Evolutionary conservation across 2,329 filamentous ascomycete species (phyloP), one percentile per base, ranked within the genome.

Genomic region (Epichloe uncinata): DNA sequence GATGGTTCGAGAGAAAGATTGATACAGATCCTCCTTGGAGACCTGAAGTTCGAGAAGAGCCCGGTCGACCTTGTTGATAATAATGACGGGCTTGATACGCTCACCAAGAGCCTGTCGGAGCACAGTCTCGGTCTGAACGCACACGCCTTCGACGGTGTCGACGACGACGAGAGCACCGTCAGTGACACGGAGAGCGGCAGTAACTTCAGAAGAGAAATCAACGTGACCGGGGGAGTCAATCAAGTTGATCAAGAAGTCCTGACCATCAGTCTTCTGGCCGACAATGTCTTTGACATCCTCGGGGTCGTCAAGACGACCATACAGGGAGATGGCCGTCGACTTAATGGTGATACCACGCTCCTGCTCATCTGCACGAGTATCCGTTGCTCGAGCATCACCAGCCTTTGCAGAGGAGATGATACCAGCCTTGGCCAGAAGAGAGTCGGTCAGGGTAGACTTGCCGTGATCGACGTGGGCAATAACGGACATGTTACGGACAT

Each of bases 191-290:
- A 98, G 91, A 70, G 93, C 93, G 70, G 93, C 93, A 69, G 93
- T 98, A 70, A 98, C 93, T 72, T 98, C 93, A 60, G 93, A 98
- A 41, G 93, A 98, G 85, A 98, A 98, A 78, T 98, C 93, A 78
- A 98, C 93, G 91, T 98, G 93, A 82, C 93, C 93, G 57, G 93
- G 93, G 93, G 93, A 98, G 76, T 98, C 93, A 72, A 98, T 98
- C 75, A 98, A 81, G 85, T 98, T 98, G 84, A 98, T 94, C 79
- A 98, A 80, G 85, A 98, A 98, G 71, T 95, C 88, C 72, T 84
- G 85, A 73, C 93, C 93, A 57, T 89, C 80, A 61, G 87, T 86
- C 75, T 87, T 85, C 74, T 89, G 81, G 70, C 83, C 82, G 60
- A 85, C 84, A 61, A 97, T 89, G 69, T 98, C 93, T 82, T 95